Percentiles rank a stretch among this genome's conserved stretches.
Conservation (phyloP, 352 stramenopile species). For the Thalassiosira exigua region DNA sequence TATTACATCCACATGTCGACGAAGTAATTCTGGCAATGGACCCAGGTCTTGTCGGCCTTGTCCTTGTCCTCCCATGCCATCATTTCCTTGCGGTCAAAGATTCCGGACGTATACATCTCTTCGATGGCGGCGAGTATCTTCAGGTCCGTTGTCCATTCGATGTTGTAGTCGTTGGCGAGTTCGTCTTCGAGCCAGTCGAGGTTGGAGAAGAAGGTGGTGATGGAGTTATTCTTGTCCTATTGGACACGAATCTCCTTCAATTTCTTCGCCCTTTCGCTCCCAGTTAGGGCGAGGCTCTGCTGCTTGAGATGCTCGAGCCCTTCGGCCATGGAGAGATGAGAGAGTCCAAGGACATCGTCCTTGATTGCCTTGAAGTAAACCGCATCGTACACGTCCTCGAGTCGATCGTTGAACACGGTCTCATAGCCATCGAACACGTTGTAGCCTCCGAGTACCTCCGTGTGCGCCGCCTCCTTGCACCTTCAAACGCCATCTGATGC, state of each 20-base stretch:
- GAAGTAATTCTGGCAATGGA: neutral
- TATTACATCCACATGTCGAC: neutral
- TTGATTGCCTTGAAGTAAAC: neutral
- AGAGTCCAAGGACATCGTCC: neutral
- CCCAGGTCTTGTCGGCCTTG: neutral
- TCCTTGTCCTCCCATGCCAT: neutral
- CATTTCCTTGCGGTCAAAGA: slow-evolving; percentile 13
- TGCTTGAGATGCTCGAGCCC: neutral
- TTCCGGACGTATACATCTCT: slow-evolving; percentile 4
- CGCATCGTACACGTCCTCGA: neutral
- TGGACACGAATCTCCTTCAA: neutral
- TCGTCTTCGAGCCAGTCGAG: neutral
- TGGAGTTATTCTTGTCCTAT: neutral
- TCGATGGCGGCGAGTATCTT: slow-evolving; percentile 15
- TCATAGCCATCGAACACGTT: too few relatives aligned
- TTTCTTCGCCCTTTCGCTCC: neutral
- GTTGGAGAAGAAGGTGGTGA: neutral
- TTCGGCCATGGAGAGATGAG: neutral
- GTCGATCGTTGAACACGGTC: too few relatives aligned
- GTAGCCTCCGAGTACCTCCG: too few relatives aligned
- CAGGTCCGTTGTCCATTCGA: neutral
- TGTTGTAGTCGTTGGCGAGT: neutral
- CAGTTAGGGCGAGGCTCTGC: neutral
- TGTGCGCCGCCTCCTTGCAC: too few relatives aligned
- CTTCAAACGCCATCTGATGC: too few relatives aligned